Evolutionary conservation across 2,329 filamentous ascomycete species (phyloP), one percentile per base, ranked within the genome.

Genomic region (Xylariaceae sp.): DNA sequence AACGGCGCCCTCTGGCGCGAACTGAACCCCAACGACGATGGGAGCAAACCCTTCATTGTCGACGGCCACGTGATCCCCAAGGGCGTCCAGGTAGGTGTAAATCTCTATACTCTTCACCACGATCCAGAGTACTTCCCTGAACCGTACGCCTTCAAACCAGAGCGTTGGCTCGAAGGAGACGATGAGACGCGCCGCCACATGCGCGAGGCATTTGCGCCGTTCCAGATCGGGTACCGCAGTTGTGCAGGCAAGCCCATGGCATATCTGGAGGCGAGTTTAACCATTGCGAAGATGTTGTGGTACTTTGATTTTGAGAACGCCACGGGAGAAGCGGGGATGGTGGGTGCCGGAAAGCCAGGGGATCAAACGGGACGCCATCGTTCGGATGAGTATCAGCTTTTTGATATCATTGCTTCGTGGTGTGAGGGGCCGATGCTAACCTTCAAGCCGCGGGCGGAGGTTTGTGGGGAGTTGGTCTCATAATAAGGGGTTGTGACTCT

Each of bases 191-290:
- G 50, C 18, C 47, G 42, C n/a, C 58, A 42, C 3, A 62, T 61
- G 53, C 55, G 49, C 11, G 55, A 55, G 7, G 64, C 60, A 9
- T 65, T 65, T 47, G 57, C 56, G 8, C 51, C 63, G 34, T 66
- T 66, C 52, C 48, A 45, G 15, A 58, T 62, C 10, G 64, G 64
- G 1, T 57, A 59, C 30, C 63, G 64, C 13, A 58, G 62, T 3
- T 66, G 64, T 15, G 62, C 62, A 0, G 64, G 64, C 6, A 63
- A 63, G 52, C 48, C 60, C 0, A 63, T 66, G 64, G 63, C 64
- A 7, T 66, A 66, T 45, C 54, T 66, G 47, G 63, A 66, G 50
- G 44, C 53, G 1, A 61, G 61, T n/a, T 59, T 65, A 3, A 60
- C 60, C 2, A 39, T 65, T 5, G 62, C 64, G 2, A 63, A 61